Evolutionary conservation across 345 rosid genomes (phyloP), one percentile per base, ranked within the genome.

Genomic region (Pistacia vera): DNA sequence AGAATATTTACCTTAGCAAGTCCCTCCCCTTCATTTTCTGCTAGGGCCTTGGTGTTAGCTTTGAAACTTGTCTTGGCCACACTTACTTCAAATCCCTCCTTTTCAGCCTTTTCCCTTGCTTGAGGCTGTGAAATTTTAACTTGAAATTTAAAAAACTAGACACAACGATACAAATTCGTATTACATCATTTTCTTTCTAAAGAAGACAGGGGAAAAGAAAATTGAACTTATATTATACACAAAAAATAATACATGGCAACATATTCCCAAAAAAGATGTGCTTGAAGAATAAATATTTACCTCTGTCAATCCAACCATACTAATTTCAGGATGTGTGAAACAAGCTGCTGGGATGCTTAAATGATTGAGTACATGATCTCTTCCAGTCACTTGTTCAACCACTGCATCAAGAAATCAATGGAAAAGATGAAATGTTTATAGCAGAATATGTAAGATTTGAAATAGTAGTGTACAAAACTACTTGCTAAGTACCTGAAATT

Each of bases 281-380:
- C 66, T 60, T 49, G 69, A 18, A 10, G 56, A 65, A 35, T 82
- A 41, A 48, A 65, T 62, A 77, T 58, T 63, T 71, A 94, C 98
- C 94, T 97, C 99, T 30, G 99, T 97, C 79, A 97, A 77, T 82
- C 99, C 99, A 81, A 94, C 99, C 98, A 97, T 94, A 66, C 99
- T 97, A 85, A 97, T 94, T 81, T 97, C 98, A 71, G 99, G 99
- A 83, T 97, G 99, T 57, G 99, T 97, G 89, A 97, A 97, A 81
- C 99, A 97, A 79, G 99, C 99, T 63, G 99, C 99, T 25, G 99
- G 98, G 77, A 97, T 89, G 80, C 97, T 92, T 68, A 89, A 85
- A 89, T 94, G 98, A 83, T 92, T 97, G 62, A 94, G 94, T 75
- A 97, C 93, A 33, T 90, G 90, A 88, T 92, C 99, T 82, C 85